Base-by-base conservation (phyloP, 2,329 filamentous ascomycete genomes). In the Colletotrichum sp. region DNA sequence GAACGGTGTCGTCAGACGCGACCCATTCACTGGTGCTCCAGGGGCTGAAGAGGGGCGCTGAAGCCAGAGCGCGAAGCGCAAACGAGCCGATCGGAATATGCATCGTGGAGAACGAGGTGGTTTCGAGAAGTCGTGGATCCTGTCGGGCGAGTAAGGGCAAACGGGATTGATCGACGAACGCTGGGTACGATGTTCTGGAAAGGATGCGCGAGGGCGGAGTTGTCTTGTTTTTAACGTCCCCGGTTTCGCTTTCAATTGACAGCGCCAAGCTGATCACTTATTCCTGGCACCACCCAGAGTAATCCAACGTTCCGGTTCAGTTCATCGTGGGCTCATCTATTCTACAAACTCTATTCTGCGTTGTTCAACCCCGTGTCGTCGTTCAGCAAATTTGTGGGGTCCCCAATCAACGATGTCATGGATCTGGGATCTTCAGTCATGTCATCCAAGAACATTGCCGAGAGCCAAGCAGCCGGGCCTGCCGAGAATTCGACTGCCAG, bases 1-100 rank as follows among this genome's bases (percentile, higher is more conserved):
- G 91, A 27, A 96, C 94, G n/a, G 92, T 88, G 84, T 96, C 94
- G 83, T 96, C 94, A 71, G 91, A 92, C 8, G 91, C 87, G 8
- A 90, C 92, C 94, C 94, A 96, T 77, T 91, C 88, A 64, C 85
- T 82, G 3, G 87, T 80, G 25, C 87, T 83, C 93, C 93, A 95
- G 27, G 87, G 86, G 75, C 91, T 93, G 81, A 78, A 78, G 16
- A 78, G 72, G 5, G 64, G 57, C 22, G 64, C 59, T 5, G 73
- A 68, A 15, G 73, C 39, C 34, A 73, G 11, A 8, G 70, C 39
- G 32, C 70, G 73, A 25, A 73, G 27, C 34, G 68, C 68, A 27
- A 70, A 8, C 3, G 55, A 48, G 11, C 48, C 15, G n/a, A 68
- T 15, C 5, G 70, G 73, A 36, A 75, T 68, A 27, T 75, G 73